Evolutionary conservation across 352 stramenopile species (phyloP), one percentile per base, ranked within the genome.

Genomic region (Phytopythium cucurbitacearum): DNA sequence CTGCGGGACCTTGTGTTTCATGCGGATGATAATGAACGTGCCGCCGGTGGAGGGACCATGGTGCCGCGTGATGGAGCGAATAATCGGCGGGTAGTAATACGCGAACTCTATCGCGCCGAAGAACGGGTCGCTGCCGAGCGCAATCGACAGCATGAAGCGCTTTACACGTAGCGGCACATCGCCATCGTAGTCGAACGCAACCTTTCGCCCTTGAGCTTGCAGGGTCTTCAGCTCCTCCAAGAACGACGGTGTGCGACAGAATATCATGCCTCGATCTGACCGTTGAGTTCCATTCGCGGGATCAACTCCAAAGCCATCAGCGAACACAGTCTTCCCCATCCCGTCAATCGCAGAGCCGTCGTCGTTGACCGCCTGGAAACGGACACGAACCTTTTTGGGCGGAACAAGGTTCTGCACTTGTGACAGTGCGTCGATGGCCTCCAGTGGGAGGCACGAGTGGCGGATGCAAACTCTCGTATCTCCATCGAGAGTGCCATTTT

Each of bases 1-100:
- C 3, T 53, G 47, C 8, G 82, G 80, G 8, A 92, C 72, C 37
- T 80, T 83, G 56, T 87, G 71, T 46, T 89, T 90, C 80, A 92
- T 88, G 3, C 71, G 71, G 35, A 92, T 59, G 32, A 62, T 62
- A 7, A 92, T 49, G 15, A 65, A 59, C 0, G 75, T 91, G 3
- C 79, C 82, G 21, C 82, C 82, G 0, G 77, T 74, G 8, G 60
- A 59, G 5, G 82, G 82, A 0, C 82, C 82, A 43, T 89, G 82
- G 42, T 92, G 82, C n/a, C 77, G 64, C 1, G 72, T 80, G 28
- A 92, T 68, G 0, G 71, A 77, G 32, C 68, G 64, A 33, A 92
- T 87, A 0, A 85, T 60, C 3, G 75, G 72, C 4, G 80, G 77
- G 13, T 76, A 79, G 45, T 82, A 85, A 39, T 65, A 83, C 0